phyloP scores from a whole-genome alignment of 1,284 basidiomycete genomes.

The Mycena sp. region DNA sequence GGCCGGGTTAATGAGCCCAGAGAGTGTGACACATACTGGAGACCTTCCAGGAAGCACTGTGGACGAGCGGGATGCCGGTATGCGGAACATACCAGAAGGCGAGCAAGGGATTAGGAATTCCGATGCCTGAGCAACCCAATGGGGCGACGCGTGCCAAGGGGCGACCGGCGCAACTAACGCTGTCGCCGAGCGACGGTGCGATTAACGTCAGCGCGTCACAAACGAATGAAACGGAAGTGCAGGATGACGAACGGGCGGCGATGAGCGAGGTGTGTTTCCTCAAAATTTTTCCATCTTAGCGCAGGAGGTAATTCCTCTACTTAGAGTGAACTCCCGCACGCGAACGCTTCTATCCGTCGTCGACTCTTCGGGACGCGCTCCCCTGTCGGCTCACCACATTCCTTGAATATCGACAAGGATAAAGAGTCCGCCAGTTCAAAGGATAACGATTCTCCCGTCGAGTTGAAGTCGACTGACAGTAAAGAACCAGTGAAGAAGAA shows the following conservation, averaged over 20 bases:
- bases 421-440: constrained; percentile 21
- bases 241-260: constrained; percentile 64
- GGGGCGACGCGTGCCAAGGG: constrained; percentile 28
- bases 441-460: constrained; percentile 20
- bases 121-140: constrained; percentile 13
- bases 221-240: constrained; percentile 45
- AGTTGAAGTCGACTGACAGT: constrained; percentile 19
- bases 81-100: neutral
- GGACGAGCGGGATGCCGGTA: neutral
- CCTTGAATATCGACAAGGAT: constrained; percentile 8
- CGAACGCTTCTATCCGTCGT: constrained; percentile 50
- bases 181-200: constrained; percentile 70
- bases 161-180: constrained; percentile 49
- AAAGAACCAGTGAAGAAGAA: constrained; percentile 36
- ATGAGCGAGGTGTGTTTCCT: constrained; percentile 69
- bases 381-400: constrained; percentile 37
- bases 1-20: constrained; percentile 44
- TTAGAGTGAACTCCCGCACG: neutral
- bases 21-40: constrained; percentile 49
- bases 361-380: constrained; percentile 68
- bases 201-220: constrained; percentile 52
- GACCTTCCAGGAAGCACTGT: constrained; percentile 38
- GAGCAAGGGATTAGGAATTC: constrained; percentile 4
- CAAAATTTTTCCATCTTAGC: neutral
- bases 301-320: too few relatives aligned